Evolutionary conservation across 768 basidiomycete species (phyloP).

Genomic region (Lactarius vividus): DNA sequence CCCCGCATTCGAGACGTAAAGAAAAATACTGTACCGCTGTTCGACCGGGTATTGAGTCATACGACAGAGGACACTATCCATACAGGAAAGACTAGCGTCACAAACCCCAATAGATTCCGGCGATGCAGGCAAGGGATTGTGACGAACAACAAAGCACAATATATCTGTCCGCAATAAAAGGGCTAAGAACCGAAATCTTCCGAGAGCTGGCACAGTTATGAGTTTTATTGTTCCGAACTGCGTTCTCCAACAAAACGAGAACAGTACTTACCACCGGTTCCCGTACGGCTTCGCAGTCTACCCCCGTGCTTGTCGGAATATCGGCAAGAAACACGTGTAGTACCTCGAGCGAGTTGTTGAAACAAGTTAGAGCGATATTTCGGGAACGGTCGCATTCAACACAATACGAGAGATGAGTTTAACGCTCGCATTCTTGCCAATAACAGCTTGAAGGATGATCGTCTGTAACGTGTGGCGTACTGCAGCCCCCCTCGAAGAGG

Average conservation of each 20-base stretch:
- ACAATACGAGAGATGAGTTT: conserved; percentile 21
- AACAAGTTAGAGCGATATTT: not conserved
- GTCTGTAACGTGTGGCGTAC: conserved; percentile 20
- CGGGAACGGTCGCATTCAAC: not conserved
- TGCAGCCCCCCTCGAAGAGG: not conserved
- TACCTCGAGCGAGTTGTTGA: conserved; percentile 1
- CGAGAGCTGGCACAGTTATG: not conserved
- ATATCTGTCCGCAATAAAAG: conserved; percentile 15
- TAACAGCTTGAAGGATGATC: conserved; percentile 12
- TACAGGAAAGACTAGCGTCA: conserved; percentile 28
- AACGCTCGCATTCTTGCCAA: conserved; percentile 25
- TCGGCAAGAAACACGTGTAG: not conserved
- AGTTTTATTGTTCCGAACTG: not conserved
- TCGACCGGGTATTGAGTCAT: conserved; percentile 29
- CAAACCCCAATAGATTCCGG: conserved; percentile 29
- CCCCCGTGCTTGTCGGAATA: conserved; percentile 24
- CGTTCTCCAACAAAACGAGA: not conserved
- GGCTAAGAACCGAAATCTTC: conserved; percentile 33
- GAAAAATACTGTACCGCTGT: conserved; percentile 23
- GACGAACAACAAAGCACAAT: conserved; percentile 27
- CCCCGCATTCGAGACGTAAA: conserved; percentile 19
- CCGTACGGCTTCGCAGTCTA: conserved; percentile 21
- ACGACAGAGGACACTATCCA: conserved; percentile 22
- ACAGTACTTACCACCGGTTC: not conserved
- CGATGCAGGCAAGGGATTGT: conserved; percentile 31